Base-by-base conservation (phyloP, 257 asterid species). In the Salvia miltiorrhiza region DNA sequence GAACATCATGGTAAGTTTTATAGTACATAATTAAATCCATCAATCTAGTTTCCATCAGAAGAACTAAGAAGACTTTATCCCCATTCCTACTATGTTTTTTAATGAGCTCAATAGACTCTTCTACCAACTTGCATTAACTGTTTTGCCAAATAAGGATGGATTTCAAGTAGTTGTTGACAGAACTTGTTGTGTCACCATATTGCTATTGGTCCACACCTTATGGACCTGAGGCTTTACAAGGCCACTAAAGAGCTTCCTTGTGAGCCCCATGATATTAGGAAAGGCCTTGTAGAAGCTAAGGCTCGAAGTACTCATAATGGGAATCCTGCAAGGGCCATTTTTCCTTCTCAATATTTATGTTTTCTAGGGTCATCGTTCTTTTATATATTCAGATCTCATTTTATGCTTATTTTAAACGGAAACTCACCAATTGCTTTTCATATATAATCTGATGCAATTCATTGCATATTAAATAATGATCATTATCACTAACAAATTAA, bases 1-100 rank as follows among this genome's bases (percentile, higher is more conserved):
- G 99, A 80, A 87, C 99, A 58, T 93, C 97, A 70, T 93, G 99
- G 99, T 93, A 81, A 45, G 87, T 59, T 30, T 67, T 47, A 61
- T 63, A n/a, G n/a, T n/a, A 26, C 70, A 57, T 20, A n/a, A 63
- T 23, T 33, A 37, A 21, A 76, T 0, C 54, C 73, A 66, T 11
- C 44, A 62, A 40, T 67, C 43, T 75, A 35, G 17, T 60, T 63
- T 72, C 48, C 43, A 41, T 73, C 48, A 26, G 28, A 69, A 49
- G 64, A 66, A 33, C 69, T 65, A 35, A 65, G 54, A 76, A 53
- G 40, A 61, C 56, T 35, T 72, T 50, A 45, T 50, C 35, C 56
- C 53, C n/a, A 33, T 41, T 66, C 49, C 33, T 55, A 26, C 58
- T 9, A 35, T 16, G 56, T 45, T 16, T 35, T 33, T 33, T 8